These are phyloP conservation scores for Mycena filopes DNA, from an alignment of 768 basidiomycete species.

Conservation along the genomic window DNA sequence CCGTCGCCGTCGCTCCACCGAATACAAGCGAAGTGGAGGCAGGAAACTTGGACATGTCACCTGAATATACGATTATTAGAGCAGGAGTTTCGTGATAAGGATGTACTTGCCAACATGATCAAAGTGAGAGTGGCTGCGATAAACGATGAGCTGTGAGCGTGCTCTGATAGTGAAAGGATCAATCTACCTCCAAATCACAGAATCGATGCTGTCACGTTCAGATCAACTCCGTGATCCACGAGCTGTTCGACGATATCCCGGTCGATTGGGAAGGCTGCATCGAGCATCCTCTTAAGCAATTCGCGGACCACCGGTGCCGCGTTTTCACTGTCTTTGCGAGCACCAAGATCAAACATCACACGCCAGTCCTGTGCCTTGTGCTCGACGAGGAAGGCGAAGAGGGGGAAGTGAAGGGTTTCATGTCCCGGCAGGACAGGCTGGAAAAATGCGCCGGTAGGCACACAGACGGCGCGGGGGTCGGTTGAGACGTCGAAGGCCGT, in stretches of 20 bases:
- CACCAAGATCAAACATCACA: constrained; percentile 20
- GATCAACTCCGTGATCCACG: constrained; percentile 1
- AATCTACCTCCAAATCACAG: constrained; percentile 34
- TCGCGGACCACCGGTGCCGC: constrained; percentile 2
- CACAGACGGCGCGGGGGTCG: neutral
- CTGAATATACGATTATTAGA: no score
- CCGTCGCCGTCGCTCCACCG: neutral
- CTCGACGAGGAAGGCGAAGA: constrained; percentile 35
- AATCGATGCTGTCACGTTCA: constrained; percentile 20
- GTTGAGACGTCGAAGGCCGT: constrained; percentile 26
- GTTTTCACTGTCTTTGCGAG: constrained; percentile 16
- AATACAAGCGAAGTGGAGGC: constrained; percentile 24
- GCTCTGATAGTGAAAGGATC: no score
- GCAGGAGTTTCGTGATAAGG: no score
- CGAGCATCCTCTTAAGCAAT: constrained; percentile 1
- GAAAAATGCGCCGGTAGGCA: constrained; percentile 26
- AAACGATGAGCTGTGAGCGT: no score
- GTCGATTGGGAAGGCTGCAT: constrained; percentile 2
- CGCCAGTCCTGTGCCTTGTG: constrained; percentile 2
- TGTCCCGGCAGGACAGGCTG: constrained; percentile 24
- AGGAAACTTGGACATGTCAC: constrained; percentile 33
- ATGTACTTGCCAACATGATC: constrained; percentile 35
- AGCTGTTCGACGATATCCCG: constrained; percentile 19
- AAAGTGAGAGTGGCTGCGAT: constrained; percentile 28
- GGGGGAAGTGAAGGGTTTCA: constrained; percentile 17